Evolutionary conservation across 345 rosid species (phyloP).

Genomic region (Eucalyptus lansdowneana): DNA sequence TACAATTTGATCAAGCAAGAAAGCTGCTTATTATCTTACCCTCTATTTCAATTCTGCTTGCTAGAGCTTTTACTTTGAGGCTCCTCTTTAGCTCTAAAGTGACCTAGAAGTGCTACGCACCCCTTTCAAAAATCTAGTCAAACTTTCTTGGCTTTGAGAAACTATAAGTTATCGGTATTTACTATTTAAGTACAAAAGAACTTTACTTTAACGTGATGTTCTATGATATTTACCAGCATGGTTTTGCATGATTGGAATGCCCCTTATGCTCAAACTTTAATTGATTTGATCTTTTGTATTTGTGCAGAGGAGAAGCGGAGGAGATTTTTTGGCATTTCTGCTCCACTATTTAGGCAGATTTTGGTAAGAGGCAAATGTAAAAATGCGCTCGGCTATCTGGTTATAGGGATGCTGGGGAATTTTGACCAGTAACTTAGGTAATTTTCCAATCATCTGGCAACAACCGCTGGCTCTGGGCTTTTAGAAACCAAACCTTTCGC

Average conservation of each 20-base stretch:
- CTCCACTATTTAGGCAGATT: not conserved
- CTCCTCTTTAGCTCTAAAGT: not conserved
- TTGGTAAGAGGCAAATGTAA: not conserved
- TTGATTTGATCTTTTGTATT: not conserved
- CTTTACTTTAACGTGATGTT: not conserved
- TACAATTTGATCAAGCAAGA: not conserved
- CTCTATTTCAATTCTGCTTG: not conserved
- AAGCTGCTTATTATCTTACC: not conserved
- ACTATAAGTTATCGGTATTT: not conserved
- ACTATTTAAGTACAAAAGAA: not conserved
- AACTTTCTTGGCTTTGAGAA: not conserved
- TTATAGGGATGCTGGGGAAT: not conserved
- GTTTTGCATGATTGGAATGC: not conserved
- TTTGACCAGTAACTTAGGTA: not conserved
- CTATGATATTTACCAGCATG: not conserved
- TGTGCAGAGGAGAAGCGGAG: not conserved
- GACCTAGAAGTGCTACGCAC: not conserved
- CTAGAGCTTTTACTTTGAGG: not conserved
- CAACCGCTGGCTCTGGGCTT: not conserved
- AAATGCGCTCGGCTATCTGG: not conserved
- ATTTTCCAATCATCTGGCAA: not conserved
- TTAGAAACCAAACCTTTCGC: not conserved
- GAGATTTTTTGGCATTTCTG: not conserved
- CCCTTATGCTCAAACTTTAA: not conserved
- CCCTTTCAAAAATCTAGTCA: not conserved